Base-by-base conservation (phyloP, 73 alveolate genomes). In the Paramecium octaurelia region DNA sequence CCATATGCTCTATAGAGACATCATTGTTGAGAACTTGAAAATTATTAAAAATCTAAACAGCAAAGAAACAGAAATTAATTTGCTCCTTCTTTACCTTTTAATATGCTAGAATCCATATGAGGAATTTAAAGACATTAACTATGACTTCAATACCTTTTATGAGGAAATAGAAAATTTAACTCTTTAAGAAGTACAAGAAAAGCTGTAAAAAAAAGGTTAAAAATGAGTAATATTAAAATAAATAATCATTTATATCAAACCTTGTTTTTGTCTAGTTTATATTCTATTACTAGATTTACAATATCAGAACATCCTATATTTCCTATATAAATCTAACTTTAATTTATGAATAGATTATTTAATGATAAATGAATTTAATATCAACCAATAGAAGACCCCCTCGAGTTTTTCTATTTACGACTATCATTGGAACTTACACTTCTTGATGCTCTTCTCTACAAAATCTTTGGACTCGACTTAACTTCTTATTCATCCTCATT, bases 61-160 rank as follows among this genome's bases (percentile, higher is more conserved):
- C 20, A 89, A 70, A 73, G 94, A 21, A 71, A 64, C n/a, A 34
- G 92, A 70, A 44, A 73, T 68, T 20, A 38, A 89, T 64, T 58
- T 46, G 34, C 77, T 89, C 18, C 38, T 31, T 40, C 75, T 31
- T 27, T 89, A 89, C 46, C 75, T 89, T 20, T 70, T 89, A 24
- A 85, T 89, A 42, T 89, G 94, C 71, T 31, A 71, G 20, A 89
- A 89, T 44, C 94, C 94, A 23, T 89, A 89, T 36, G 92, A 70
- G 24, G 94, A 89, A 44, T 89, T 89, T 64, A 89, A 89, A 70
- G 76, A 70, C n/a, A 44, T 60, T 38, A 44, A 77, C 18, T 89
- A 70, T 38, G 92, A 89, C 57, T 89, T 89, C 43, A 89, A 89
- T 44, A 40, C 58, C 34, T 89, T 89, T 88, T 89, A 89, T 71